A percentile compares a stretch with the other conserved stretches of the same genome.
phyloP scores from a whole-genome alignment of 208 protist species.

The Trichomonas vaginalis region DNA sequence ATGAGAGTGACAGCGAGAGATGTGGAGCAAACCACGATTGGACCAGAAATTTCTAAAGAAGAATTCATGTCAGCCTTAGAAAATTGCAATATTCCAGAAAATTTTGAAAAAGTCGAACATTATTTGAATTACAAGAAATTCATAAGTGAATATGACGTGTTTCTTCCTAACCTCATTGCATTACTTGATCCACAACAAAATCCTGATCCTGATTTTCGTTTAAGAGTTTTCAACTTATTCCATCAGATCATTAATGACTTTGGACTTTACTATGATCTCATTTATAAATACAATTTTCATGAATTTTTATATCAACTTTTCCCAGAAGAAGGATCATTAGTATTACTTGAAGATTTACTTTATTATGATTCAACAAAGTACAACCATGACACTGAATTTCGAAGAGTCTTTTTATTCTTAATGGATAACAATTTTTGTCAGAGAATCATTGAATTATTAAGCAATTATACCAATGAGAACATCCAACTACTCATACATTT shows the following conservation, averaged over 20 bases:
- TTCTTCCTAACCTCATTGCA: background rate
- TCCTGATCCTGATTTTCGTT: background rate
- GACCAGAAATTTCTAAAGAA: background rate
- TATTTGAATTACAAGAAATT: background rate
- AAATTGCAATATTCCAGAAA: background rate
- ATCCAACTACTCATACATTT: background rate
- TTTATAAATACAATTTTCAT: background rate
- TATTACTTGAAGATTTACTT: background rate
- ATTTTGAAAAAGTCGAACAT: background rate
- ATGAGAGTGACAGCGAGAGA: too few relatives aligned
- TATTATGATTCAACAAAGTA: background rate
- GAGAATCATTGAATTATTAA: background rate
- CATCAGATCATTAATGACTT: background rate
- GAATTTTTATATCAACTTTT: background rate
- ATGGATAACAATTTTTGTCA: background rate
- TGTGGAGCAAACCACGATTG: too few relatives aligned
- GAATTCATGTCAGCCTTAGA: background rate
- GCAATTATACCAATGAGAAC: background rate
- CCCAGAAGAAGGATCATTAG: background rate
- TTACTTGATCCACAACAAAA: too few relatives aligned
- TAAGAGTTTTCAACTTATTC: background rate
- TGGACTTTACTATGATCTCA: background rate
- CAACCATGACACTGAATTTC: background rate
- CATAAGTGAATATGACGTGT: background rate
- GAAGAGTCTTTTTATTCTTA: background rate